These are phyloP conservation scores for Clohesyomyces aquaticus DNA, from an alignment of 495 filamentous ascomycete species.

Conservation along the genomic window DNA sequence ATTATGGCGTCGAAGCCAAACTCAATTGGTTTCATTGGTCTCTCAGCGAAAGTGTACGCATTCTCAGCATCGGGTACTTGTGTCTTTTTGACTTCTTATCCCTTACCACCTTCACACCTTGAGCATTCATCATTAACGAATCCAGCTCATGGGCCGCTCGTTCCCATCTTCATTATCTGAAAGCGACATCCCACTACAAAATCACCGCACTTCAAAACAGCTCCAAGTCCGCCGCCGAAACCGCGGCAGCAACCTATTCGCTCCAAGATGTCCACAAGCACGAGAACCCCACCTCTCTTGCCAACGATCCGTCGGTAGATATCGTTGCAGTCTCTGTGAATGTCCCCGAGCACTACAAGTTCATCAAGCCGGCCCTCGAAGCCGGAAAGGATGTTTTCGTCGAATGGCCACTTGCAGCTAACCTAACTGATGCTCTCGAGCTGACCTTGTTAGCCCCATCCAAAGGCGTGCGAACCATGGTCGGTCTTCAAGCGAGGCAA, in stretches of 20 bases:
- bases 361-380: slow-evolving; percentile 53
- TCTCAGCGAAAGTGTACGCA: slow-evolving; percentile 49
- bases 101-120: neutral
- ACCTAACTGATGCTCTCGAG: slow-evolving; percentile 47
- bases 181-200: slow-evolving; percentile 46
- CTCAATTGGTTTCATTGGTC: slow-evolving; percentile 62
- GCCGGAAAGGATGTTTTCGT: slow-evolving; percentile 63
- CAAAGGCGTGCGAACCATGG: slow-evolving; percentile 51
- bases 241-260: slow-evolving; percentile 54
- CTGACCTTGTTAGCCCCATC: slow-evolving; percentile 49
- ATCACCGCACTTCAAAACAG: slow-evolving; percentile 66
- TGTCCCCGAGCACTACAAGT: slow-evolving; percentile 58
- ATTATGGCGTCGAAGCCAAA: slow-evolving; percentile 41
- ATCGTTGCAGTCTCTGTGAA: slow-evolving; percentile 60
- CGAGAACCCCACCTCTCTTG: slow-evolving; percentile 53
- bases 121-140: neutral
- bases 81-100: no score
- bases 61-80: neutral
- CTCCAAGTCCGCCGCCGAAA: slow-evolving; percentile 53
- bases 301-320: slow-evolving; percentile 59
- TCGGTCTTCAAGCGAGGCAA: slow-evolving; percentile 58
- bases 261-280: slow-evolving; percentile 52
- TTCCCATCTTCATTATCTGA: slow-evolving; percentile 62
- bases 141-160: slow-evolving; percentile 54
- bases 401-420: slow-evolving; percentile 59